Evolutionary conservation across 1,284 basidiomycete species (phyloP), one percentile per base, ranked within the genome.

Genomic region (Boletus semigastroideus): DNA sequence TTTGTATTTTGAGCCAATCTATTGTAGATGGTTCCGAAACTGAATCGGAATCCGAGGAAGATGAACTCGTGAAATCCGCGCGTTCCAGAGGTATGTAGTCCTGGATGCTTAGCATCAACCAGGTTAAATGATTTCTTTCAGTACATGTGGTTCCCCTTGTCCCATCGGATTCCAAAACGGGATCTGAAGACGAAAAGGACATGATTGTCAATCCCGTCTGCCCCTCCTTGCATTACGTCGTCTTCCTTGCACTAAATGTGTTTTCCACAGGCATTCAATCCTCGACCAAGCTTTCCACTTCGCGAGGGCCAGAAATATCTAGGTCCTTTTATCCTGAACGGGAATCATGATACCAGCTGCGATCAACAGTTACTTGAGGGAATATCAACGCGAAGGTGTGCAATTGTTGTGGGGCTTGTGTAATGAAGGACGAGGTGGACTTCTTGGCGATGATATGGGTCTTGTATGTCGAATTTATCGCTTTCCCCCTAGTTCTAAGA

Each of bases 381-480:
- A 85, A 45, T 95, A 95, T 61, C 92, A 95, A 63, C 78, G 90
- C 27, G 87, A 93, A 20, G 92, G 93, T 13, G 79, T 90, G 14
- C 68, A 72, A 33, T 94, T 94, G 66, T 79, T 95, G 49, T 93
- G 79, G 70, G 72, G 78, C 8, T 75, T 82, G 31, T 94, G 86
- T 63, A 67, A 75, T 14, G 72, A 84, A 57, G 76, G 75, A 0
- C 70, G 78, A 42, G 92, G 92, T 1, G 90, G 85, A 0, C 64
- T 94, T 16, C 76, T 94, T 2, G 92, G 91, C 16, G 92, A 95
- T 65, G 92, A 95, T 62, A 95, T 95, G 92, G 92, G 91, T 50
- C 71, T 92, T 52, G 88, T 89, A 64, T 65, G 80, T 76, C 46
- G 11, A 10, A 10, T 47, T 45, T 22, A 14, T 22, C 42, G 2